phyloP scores from a whole-genome alignment of 306 rosid species.

The Neltuma alba region DNA sequence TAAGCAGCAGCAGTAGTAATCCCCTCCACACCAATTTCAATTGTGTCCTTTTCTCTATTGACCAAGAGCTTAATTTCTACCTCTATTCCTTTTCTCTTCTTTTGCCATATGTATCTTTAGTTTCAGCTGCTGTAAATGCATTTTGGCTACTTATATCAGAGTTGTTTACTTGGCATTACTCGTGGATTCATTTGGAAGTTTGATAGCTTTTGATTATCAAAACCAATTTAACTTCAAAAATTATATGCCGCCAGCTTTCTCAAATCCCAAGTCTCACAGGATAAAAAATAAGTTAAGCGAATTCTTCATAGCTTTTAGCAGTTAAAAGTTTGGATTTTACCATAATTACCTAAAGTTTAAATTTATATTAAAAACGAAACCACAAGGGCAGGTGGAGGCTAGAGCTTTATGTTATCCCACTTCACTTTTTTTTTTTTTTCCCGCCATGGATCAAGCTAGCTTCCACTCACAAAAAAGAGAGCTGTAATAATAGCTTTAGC shows the following conservation, averaged over 20 bases:
- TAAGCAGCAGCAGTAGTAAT: constrained; percentile 38
- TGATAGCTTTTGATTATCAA: constrained; percentile 19
- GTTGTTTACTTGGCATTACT: constrained; percentile 32
- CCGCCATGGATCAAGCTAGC: background rate
- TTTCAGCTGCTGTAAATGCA: constrained; percentile 52
- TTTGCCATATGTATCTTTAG: constrained; percentile 36
- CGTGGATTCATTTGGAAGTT: background rate
- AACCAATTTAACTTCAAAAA: constrained; percentile 13
- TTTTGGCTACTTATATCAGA: constrained; percentile 38
- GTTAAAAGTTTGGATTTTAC: constrained; percentile 22
- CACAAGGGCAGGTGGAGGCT: background rate
- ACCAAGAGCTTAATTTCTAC: constrained; percentile 22
- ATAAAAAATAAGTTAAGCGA: background rate
- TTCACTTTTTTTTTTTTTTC: constrained; percentile 23
- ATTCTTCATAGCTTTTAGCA: constrained; percentile 11
- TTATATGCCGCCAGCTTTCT: constrained; percentile 13
- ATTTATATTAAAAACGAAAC: background rate
- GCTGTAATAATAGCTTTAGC: background rate
- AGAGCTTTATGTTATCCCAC: constrained; percentile 12
- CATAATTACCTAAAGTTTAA: background rate
- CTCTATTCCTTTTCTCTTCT: constrained; percentile 32
- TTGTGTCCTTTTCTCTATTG: constrained; percentile 27
- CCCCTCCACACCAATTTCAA: constrained; percentile 13
- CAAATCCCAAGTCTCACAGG: constrained; percentile 8
- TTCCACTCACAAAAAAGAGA: constrained; percentile 18